phyloP scores from a whole-genome alignment of 2,329 filamentous ascomycete species.

The Proliferodiscus dingleyae region DNA sequence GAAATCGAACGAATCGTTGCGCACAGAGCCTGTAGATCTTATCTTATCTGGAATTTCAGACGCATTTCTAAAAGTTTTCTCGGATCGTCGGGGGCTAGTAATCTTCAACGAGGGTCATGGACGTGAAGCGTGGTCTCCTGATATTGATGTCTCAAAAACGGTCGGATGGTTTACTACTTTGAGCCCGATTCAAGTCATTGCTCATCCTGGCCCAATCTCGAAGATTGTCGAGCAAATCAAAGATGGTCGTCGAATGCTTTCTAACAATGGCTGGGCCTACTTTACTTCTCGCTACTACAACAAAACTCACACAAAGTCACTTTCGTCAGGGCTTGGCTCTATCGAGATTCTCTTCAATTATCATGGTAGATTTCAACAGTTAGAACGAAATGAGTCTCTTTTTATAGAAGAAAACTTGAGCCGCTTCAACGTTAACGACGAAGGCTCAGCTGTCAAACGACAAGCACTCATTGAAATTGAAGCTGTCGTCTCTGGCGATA shows the following conservation, averaged over 20 bases:
- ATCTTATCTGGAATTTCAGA: constrained; percentile 28
- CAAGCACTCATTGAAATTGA: background rate
- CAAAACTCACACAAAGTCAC: background rate
- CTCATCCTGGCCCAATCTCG: constrained; percentile 9
- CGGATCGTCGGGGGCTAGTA: constrained; percentile 30
- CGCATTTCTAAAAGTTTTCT: constrained; percentile 34
- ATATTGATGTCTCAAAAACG: constrained; percentile 34
- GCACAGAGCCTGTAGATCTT: constrained; percentile 36
- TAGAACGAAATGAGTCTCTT: background rate
- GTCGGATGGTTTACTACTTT: constrained; percentile 44
- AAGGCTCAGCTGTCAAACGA: no score
- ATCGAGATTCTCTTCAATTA: background rate
- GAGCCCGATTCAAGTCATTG: constrained; percentile 29
- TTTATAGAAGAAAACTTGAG: background rate
- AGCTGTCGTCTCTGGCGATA: background rate
- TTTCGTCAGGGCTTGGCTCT: no score
- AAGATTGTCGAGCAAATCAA: constrained; percentile 28
- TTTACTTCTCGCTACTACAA: constrained; percentile 34
- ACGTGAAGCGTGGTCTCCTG: constrained; percentile 33
- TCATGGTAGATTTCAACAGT: background rate
- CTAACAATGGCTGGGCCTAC: constrained; percentile 33
- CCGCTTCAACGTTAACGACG: background rate
- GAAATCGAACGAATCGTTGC: constrained; percentile 27
- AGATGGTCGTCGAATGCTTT: constrained; percentile 32
- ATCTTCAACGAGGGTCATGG: constrained; percentile 40